Evolutionary conservation across 2,329 filamentous ascomycete genomes (phyloP).

Genomic region (Cercospora sp.): DNA sequence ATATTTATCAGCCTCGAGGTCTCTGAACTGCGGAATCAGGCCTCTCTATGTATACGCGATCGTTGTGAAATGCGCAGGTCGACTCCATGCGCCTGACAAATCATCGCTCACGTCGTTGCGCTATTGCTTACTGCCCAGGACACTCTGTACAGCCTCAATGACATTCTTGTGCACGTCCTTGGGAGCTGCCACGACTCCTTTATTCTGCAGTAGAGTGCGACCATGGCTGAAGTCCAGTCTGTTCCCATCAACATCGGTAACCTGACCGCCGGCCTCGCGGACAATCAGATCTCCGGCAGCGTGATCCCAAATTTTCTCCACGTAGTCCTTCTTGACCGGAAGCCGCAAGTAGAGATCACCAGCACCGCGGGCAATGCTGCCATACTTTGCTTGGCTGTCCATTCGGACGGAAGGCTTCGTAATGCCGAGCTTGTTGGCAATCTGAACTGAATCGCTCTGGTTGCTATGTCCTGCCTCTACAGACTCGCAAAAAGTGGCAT

Average conservation of each 20-base stretch:
- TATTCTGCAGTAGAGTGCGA: constrained; percentile 83
- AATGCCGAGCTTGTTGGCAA: constrained; percentile 83
- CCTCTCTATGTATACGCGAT: background rate
- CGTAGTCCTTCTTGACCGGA: constrained; percentile 80
- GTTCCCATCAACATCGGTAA: constrained; percentile 85
- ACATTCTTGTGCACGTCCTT: constrained; percentile 73
- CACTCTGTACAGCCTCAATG: constrained; percentile 77
- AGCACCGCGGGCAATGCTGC: constrained; percentile 86
- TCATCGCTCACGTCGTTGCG: background rate
- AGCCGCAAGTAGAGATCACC: constrained; percentile 93
- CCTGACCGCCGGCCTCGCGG: constrained; percentile 85
- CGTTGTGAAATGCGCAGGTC: background rate
- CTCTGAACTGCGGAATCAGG: background rate
- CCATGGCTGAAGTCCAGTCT: constrained; percentile 83
- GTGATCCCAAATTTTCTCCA: constrained; percentile 99
- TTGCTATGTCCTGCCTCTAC: constrained; percentile 91
- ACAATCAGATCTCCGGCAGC: constrained; percentile 94
- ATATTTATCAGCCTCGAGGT: background rate
- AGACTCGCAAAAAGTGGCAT: constrained; percentile 93
- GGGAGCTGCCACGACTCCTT: constrained; percentile 88
- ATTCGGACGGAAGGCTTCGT: constrained; percentile 87
- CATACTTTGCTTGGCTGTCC: constrained; percentile 98
- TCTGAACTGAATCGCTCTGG: constrained; percentile 82
- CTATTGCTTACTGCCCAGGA: constrained; percentile 57
- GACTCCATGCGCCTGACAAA: background rate